Evolutionary conservation across 176 grass and related monocot genomes (phyloP).

Genomic region (Alopecurus myosuroides): DNA sequence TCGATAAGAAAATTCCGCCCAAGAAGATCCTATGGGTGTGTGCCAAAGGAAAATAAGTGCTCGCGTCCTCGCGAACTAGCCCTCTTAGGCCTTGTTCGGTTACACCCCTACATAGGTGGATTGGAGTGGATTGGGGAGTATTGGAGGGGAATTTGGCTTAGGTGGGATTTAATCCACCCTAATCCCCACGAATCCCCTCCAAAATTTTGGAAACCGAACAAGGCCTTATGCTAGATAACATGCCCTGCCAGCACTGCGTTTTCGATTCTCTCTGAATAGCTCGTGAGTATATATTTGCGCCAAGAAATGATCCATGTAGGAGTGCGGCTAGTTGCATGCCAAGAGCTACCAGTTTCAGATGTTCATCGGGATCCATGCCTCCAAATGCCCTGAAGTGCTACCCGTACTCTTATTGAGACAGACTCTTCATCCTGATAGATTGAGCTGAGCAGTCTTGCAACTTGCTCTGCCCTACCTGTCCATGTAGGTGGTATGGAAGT

Average conservation of each 20-base stretch:
- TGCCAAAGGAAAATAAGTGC: not conserved
- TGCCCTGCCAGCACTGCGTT: not conserved
- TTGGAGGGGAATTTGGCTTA: too few species aligned
- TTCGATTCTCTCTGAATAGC: slow-evolving; percentile 17
- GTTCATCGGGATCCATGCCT: slow-evolving; percentile 29
- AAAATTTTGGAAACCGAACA: too few species aligned
- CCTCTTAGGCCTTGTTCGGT: too few species aligned
- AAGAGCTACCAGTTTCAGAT: slow-evolving; percentile 2
- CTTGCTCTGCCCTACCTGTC: not conserved
- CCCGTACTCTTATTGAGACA: slow-evolving; percentile 37
- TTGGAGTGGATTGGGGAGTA: too few species aligned
- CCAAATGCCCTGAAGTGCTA: slow-evolving; percentile 42
- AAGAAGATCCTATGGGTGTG: slow-evolving; percentile 10
- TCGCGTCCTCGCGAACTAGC: not conserved
- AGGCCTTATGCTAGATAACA: not conserved
- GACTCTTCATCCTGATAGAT: slow-evolving; percentile 28
- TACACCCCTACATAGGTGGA: too few species aligned
- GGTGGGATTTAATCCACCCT: too few species aligned
- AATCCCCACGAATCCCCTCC: too few species aligned
- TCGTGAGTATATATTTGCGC: slow-evolving; percentile 32
- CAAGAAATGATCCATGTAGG: slow-evolving; percentile 20
- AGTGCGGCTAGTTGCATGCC: slow-evolving; percentile 26
- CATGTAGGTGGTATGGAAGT: too few species aligned
- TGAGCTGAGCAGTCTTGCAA: not conserved
- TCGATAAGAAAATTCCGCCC: not conserved